Evolutionary conservation across 208 protist genomes (phyloP).

Genomic region (Acanthamoeba triangularis): DNA sequence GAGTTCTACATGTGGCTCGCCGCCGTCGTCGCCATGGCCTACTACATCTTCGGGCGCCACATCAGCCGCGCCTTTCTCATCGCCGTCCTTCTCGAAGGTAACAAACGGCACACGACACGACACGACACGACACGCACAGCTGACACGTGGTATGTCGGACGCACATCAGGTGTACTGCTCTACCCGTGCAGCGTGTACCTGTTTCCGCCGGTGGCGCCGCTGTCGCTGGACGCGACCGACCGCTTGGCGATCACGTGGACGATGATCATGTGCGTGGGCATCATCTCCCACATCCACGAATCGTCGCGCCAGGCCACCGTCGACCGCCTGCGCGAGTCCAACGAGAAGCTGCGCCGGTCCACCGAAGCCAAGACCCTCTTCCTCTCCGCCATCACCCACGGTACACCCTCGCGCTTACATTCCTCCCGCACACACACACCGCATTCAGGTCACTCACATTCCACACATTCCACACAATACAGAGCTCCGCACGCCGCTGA

Average conservation of each 20-base stretch:
- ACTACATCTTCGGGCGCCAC: constrained; percentile 34
- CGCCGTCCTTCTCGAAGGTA: background rate
- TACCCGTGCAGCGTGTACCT: constrained; percentile 31
- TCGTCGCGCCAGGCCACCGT: constrained; percentile 20
- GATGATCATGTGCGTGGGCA: background rate
- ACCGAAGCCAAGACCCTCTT: constrained; percentile 73
- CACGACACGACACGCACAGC: too few species aligned
- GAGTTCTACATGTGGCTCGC: constrained; percentile 56
- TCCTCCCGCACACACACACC: too few species aligned
- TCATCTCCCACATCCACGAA: constrained; percentile 50
- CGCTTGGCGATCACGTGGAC: background rate
- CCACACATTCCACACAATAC: background rate
- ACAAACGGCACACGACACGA: too few species aligned
- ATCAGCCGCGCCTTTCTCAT: background rate
- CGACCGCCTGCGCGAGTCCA: constrained; percentile 36
- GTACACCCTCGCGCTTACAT: background rate
- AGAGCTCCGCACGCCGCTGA: constrained; percentile 71
- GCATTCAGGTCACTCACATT: too few species aligned
- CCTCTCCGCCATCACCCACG: constrained; percentile 54
- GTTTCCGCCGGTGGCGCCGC: background rate
- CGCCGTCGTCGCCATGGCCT: background rate
- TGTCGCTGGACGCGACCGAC: background rate
- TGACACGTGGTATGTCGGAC: too few species aligned
- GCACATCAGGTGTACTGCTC: background rate
- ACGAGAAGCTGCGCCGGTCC: constrained; percentile 7